Base-by-base conservation (phyloP, 768 basidiomycete species). In the Amanita thiersii region DNA sequence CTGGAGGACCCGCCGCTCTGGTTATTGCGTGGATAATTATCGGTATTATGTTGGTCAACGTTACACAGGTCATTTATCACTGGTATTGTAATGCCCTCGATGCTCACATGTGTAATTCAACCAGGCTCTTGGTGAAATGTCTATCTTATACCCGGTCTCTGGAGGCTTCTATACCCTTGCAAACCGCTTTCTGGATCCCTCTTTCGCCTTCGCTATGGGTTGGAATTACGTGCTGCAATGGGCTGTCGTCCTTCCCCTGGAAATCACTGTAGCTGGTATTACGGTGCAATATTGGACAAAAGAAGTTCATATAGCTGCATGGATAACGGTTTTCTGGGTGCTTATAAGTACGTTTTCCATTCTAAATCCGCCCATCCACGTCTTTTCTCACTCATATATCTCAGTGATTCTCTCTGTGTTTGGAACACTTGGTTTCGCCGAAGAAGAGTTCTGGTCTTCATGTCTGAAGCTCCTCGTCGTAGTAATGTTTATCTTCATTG, bases 391-490 rank as follows among this genome's bases (percentile, higher is more conserved):
- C 25, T 20, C 5, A 29, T 5, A 1, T 28, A 11, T 12, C 24
- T 6, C 34, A 71, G 69, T 58, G 5, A 60, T 71, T 15, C 37
- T 64, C 26, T 55, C 58, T 37, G 26, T 69, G 14, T 69, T 71
- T 39, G 69, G 68, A 43, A 69, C 69, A 9, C 61, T 71, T 8
- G 68, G 68, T 8, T 71, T 61, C 39, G 68, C 69, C 0, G 69
- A 71, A 50, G 69, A 69, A 56, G 68, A 69, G 39, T 71, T 69
- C 46, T 71, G 69, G 69, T 65, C 68, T n/a, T 69, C 69, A 21
- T 66, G 62, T 46, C 54, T 71, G n/a, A 71, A 70, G 54, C 58
- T 71, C 17, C 43, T 69, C 36, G 67, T 68, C 3, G 65, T 68
- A 28, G 52, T 69, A 1, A 65, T 71, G 58, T 69, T 71, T 54